Evolutionary conservation across 176 grass and related monocot species (phyloP).

Genomic region (Oryza meridionalis): DNA sequence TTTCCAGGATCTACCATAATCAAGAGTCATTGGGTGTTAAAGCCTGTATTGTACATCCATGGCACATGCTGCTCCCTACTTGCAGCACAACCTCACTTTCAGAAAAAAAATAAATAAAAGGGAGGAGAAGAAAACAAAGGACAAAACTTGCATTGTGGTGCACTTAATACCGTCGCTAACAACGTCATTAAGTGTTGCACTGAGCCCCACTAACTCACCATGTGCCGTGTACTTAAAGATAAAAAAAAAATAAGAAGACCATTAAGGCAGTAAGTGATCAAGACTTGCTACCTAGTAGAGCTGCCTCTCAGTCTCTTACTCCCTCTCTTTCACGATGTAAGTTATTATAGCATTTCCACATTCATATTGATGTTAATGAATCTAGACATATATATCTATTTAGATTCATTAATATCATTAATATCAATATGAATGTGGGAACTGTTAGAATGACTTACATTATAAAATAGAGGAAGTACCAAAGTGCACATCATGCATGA

Average conservation of each 20-base stretch:
- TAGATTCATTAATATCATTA: too few relatives aligned
- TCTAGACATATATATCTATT: too few relatives aligned
- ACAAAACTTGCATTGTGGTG: conserved; percentile 7
- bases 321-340: not conserved
- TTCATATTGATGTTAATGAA: too few relatives aligned
- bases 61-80: conserved; percentile 16
- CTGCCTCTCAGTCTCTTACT: not conserved
- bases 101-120: not conserved
- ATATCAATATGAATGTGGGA: too few relatives aligned
- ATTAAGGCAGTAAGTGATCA: conserved; percentile 2
- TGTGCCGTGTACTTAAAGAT: conserved; percentile 36
- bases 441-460: too few relatives aligned
- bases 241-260: not conserved
- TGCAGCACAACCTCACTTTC: conserved; percentile 17
- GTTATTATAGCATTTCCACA: too few relatives aligned
- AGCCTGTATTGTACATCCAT: not conserved
- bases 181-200: not conserved
- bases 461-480: too few relatives aligned
- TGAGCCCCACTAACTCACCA: conserved; percentile 28
- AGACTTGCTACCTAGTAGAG: not conserved
- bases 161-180: conserved; percentile 35
- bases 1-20: not conserved
- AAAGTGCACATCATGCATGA: not conserved
- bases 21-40: not conserved
- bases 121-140: conserved; percentile 16